Evolutionary conservation across 2,329 filamentous ascomycete genomes (phyloP).

Genomic region (Fusarium sp.): DNA sequence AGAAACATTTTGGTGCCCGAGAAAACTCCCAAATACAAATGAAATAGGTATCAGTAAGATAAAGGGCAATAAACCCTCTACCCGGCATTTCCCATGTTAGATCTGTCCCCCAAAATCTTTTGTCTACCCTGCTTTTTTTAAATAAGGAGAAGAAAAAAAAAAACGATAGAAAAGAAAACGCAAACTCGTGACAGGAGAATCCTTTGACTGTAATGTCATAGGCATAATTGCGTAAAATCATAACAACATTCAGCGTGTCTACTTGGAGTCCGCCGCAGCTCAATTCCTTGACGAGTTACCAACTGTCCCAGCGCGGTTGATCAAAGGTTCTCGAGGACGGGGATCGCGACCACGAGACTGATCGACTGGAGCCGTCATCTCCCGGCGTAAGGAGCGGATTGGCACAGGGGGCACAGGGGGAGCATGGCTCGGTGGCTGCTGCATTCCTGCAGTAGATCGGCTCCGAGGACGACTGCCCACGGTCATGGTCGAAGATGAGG

Average conservation of each 20-base stretch:
- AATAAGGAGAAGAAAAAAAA: neutral
- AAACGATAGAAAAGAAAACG: neutral
- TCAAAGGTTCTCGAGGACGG: constrained; percentile 48
- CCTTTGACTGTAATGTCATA: constrained; percentile 21
- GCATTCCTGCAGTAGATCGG: constrained; percentile 42
- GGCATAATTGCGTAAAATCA: constrained; percentile 39
- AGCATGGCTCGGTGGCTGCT: constrained; percentile 28
- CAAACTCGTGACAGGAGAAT: neutral
- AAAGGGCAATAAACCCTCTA: neutral
- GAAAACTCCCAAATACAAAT: constrained; percentile 19
- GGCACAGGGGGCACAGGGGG: constrained; percentile 47
- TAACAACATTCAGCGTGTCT: constrained; percentile 13
- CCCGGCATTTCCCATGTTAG: neutral
- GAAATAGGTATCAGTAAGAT: neutral
- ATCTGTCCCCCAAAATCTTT: neutral
- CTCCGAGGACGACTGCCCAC: constrained; percentile 41
- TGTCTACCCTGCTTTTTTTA: neutral
- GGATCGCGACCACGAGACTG: constrained; percentile 43
- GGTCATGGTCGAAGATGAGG: constrained; percentile 30
- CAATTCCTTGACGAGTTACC: constrained; percentile 34
- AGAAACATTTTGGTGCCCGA: constrained; percentile 2
- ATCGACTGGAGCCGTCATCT: constrained; percentile 39
- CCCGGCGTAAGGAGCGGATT: constrained; percentile 46
- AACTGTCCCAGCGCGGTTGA: constrained; percentile 47
- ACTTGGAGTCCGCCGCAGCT: neutral